Base-by-base conservation (phyloP, 2,329 filamentous ascomycete species). In the Didymella keratinophila region DNA sequence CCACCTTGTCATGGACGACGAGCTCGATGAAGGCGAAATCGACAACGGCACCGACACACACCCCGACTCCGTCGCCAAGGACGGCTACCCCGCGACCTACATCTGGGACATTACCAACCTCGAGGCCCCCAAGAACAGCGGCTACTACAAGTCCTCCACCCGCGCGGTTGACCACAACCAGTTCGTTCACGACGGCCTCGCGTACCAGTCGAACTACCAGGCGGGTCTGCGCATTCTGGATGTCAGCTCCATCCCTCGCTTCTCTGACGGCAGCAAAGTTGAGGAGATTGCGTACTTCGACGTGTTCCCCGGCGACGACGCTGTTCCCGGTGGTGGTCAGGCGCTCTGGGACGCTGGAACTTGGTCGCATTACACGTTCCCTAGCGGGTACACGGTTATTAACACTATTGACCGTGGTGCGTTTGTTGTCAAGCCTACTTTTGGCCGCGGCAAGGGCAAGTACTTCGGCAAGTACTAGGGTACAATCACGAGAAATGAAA, bases 331-430 rank as follows among this genome's bases (percentile, higher is more conserved):
- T 23, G 72, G 71, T 8, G 78, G 77, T 30, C 75, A 77, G 25
- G 70, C 70, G 12, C 51, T 78, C 6, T 76, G 76, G 63, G 79
- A 79, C 53, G 74, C 72, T 25, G 79, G 79, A 10, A 78, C 76
- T 3, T 81, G 79, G 79, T 74, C 73, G 12, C 76, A 76, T 21
- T 80, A 63, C 56, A 71, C 77, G 11, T 80, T 81, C 56, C 59
- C 59, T 30, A 71, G 73, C 42, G 79, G 79, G 8, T 80, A 66
- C 59, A 75, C 82, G 41, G 73, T 82, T 14, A 70, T 83, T 49
- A 83, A 83, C 67, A 82, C 80, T 2, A 83, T 84, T 59, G 82
- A 84, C 58, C 69, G 74, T 28, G 74, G 74, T 59, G 74, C 68
- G 16, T 78, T 77, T 60, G 71, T 76, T 20, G 71, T 76, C 9